These are phyloP conservation scores for Thalassiosira profunda DNA, from an alignment of 108 stramenopile species.

Conservation along the genomic window DNA sequence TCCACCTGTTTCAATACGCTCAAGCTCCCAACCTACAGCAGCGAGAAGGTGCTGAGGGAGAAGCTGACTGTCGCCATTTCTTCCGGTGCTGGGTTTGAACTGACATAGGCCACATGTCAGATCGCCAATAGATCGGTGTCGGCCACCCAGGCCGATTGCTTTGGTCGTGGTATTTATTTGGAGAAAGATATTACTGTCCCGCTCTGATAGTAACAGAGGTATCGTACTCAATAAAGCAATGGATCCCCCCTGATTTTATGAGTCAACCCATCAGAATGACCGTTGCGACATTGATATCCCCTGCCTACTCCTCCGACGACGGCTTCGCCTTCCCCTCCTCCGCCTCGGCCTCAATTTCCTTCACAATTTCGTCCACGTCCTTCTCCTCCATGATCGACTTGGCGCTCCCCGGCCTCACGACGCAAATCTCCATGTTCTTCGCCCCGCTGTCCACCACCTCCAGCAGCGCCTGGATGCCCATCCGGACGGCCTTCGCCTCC, in stretches of 20 bases:
- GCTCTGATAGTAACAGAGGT: background rate
- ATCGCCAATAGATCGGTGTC: background rate
- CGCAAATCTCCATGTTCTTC: constrained; percentile 98
- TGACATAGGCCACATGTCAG: constrained; percentile 50
- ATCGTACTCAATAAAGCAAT: background rate
- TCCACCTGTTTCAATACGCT: constrained; percentile 99
- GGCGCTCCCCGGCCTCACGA: constrained; percentile 72
- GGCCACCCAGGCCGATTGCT: too few relatives aligned
- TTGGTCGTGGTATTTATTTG: too few relatives aligned
- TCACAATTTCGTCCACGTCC: constrained; percentile 80
- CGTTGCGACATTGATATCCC: background rate
- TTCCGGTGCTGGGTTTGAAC: constrained; percentile 94
- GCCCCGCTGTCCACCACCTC: constrained; percentile 99
- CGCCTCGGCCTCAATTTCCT: constrained; percentile 89
- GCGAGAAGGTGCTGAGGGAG: constrained; percentile 88
- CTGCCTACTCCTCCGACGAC: constrained; percentile 20
- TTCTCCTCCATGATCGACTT: constrained; percentile 82
- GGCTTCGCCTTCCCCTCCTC: constrained; percentile 56
- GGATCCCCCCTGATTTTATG: constrained; percentile 19
- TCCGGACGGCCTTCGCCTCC: constrained; percentile 85
- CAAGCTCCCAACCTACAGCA: constrained; percentile 98
- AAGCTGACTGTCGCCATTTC: constrained; percentile 84
- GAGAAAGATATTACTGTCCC: background rate
- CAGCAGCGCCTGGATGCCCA: constrained; percentile 95
- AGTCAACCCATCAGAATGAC: constrained; percentile 6